A percentile compares a stretch with the other conserved stretches of the same genome.
phyloP scores from a whole-genome alignment of 345 rosid species.

The Hypericum perforatum region DNA sequence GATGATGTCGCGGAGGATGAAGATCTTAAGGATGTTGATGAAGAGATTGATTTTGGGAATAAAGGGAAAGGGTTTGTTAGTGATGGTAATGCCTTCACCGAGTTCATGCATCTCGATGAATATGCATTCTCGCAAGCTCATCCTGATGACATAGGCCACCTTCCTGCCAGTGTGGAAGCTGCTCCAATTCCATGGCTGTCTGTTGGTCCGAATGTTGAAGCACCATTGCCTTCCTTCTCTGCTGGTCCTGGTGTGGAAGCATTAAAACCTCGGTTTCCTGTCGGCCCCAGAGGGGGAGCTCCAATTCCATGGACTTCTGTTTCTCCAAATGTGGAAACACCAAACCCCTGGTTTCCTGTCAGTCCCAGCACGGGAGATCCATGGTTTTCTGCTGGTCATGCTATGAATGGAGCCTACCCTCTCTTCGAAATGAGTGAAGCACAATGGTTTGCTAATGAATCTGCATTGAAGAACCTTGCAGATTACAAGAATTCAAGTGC shows the following conservation, averaged over 20 bases:
- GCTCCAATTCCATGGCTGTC: background rate
- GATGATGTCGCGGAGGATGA: conserved; percentile 31
- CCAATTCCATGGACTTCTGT: too few species aligned
- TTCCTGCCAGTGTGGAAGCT: conserved; percentile 54
- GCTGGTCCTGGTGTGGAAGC: conserved; percentile 55
- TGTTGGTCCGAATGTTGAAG: too few species aligned
- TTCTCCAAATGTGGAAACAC: too few species aligned
- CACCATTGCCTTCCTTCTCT: too few species aligned
- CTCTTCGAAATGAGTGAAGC: conserved; percentile 5
- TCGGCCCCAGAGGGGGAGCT: too few species aligned
- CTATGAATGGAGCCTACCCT: conserved; percentile 17
- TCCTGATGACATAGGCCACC: too few species aligned
- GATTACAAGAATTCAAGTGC: background rate
- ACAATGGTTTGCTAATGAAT: too few species aligned
- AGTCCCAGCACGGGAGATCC: too few species aligned
- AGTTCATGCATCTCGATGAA: conserved; percentile 28
- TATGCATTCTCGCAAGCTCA: conserved; percentile 39
- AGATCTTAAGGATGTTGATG: conserved; percentile 31
- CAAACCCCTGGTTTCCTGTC: conserved; percentile 51
- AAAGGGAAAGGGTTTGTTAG: conserved; percentile 43
- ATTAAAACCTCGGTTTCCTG: too few species aligned
- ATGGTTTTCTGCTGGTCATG: conserved; percentile 11
- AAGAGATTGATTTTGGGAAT: conserved; percentile 27
- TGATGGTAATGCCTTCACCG: too few species aligned
- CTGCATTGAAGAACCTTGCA: too few species aligned